Evolutionary conservation across 2,329 filamentous ascomycete species (phyloP).

Genomic region (Aspergillus pseudotamarii): DNA sequence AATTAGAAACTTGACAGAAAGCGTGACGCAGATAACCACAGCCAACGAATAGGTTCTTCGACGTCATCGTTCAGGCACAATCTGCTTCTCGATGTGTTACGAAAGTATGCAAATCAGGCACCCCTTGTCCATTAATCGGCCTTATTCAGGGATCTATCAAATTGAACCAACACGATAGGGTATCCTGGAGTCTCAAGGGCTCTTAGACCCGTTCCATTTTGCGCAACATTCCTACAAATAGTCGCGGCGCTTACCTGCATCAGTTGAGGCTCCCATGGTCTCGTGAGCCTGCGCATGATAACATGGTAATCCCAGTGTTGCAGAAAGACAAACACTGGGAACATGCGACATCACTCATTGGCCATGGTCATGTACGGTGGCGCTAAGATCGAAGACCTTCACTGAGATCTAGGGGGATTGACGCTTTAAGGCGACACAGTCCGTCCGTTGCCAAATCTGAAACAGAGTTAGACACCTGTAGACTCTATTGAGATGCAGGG

Average conservation of each 20-base stretch:
- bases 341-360: slow-evolving; percentile 9
- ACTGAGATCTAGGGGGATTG: not conserved
- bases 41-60: slow-evolving; percentile 19
- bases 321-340: slow-evolving; percentile 10
- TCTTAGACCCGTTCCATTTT: slow-evolving; percentile 1
- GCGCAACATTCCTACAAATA: slow-evolving; percentile 21
- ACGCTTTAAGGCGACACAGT: not conserved
- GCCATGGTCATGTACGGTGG: not conserved
- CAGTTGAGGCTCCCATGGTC: slow-evolving; percentile 9
- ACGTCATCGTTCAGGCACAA: not conserved
- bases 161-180: slow-evolving; percentile 13
- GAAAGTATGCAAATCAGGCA: slow-evolving; percentile 7
- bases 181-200: not conserved
- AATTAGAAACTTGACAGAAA: slow-evolving; percentile 7
- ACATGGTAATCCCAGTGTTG: slow-evolving; percentile 10
- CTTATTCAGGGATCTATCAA: slow-evolving; percentile 6
- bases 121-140: slow-evolving; percentile 6
- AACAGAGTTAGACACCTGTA: not conserved
- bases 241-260: slow-evolving; percentile 22
- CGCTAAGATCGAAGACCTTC: slow-evolving; percentile 6
- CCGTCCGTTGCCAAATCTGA: not conserved
- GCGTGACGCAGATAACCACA: slow-evolving; percentile 8
- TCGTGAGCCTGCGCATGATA: slow-evolving; percentile 5
- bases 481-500: not conserved
- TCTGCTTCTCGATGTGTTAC: slow-evolving; percentile 12